Evolutionary conservation across 495 filamentous ascomycete species (phyloP).

Genomic region (Aspergillus campestris): DNA sequence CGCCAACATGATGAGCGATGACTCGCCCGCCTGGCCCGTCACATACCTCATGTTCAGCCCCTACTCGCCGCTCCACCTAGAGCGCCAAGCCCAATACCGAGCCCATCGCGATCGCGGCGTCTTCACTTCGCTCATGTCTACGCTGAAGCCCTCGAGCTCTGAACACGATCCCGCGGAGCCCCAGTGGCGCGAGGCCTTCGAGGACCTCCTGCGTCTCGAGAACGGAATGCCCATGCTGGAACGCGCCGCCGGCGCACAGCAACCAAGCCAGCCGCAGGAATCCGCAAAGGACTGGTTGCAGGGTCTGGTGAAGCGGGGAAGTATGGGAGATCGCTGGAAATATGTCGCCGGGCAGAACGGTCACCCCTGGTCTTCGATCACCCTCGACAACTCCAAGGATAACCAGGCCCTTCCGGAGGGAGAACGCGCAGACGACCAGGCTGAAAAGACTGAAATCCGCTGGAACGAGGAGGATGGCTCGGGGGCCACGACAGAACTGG

Average conservation of each 20-base stretch:
- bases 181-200: slow-evolving; percentile 47
- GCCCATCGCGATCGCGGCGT: slow-evolving; percentile 21
- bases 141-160: slow-evolving; percentile 16
- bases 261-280: slow-evolving; percentile 12
- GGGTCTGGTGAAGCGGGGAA: slow-evolving; percentile 30
- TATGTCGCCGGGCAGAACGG: slow-evolving; percentile 14
- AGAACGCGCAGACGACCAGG: neutral
- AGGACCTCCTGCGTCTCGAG: slow-evolving; percentile 44
- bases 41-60: slow-evolving; percentile 36
- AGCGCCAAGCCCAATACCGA: slow-evolving; percentile 25
- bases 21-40: slow-evolving; percentile 30
- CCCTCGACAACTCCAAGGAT: slow-evolving; percentile 14
- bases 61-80: slow-evolving; percentile 45
- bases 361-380: slow-evolving; percentile 21
- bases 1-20: slow-evolving; percentile 23
- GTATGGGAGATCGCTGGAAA: slow-evolving; percentile 31
- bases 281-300: slow-evolving; percentile 29
- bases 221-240: slow-evolving; percentile 41
- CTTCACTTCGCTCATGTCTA: slow-evolving; percentile 32
- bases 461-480: slow-evolving; percentile 5
- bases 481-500: slow-evolving; percentile 29
- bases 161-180: slow-evolving; percentile 27
- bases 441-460: neutral
- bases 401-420: neutral
- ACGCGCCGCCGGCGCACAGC: slow-evolving; percentile 10